phyloP scores from a whole-genome alignment of 495 filamentous ascomycete species.

The Annulohypoxylon bovei region DNA sequence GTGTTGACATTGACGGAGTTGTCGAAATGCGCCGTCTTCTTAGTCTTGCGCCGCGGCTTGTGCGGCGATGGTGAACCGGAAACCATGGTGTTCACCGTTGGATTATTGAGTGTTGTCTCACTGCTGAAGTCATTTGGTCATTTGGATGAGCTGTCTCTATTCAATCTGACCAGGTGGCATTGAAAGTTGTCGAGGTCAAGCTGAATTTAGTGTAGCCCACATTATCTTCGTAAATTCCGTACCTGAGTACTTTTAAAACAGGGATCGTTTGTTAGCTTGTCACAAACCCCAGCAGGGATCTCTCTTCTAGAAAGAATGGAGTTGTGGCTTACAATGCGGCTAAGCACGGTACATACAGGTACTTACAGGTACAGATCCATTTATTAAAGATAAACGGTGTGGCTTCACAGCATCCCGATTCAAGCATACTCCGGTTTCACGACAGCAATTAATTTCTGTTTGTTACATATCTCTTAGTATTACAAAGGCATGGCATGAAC shows the following conservation, averaged over 20 bases:
- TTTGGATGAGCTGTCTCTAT: not conserved
- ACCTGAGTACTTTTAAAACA: constrained; percentile 20
- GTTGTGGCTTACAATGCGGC: constrained; percentile 3
- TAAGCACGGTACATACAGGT: not conserved
- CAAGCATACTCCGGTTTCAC: constrained; percentile 5
- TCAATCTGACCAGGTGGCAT: constrained; percentile 2
- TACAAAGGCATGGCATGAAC: constrained; percentile 8
- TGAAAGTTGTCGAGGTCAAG: not conserved
- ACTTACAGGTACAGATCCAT: not conserved
- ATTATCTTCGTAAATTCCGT: not conserved
- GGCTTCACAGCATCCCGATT: not conserved
- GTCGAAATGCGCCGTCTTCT: constrained; percentile 51
- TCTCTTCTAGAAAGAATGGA: not conserved
- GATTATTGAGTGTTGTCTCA: not conserved
- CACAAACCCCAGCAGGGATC: not conserved
- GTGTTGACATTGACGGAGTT: constrained; percentile 32
- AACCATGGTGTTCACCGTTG: constrained; percentile 54
- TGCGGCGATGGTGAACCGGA: constrained; percentile 55
- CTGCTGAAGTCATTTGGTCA: constrained; percentile 16
- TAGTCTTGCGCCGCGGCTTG: constrained; percentile 61
- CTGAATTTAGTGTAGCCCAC: constrained; percentile 3
- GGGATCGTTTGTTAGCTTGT: constrained; percentile 18
- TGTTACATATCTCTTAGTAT: constrained; percentile 1
- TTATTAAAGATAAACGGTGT: constrained; percentile 2
- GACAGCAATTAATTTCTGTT: not conserved